A percentile compares a stretch with the other conserved stretches of the same genome.
Conservation (phyloP, 2,329 filamentous ascomycete species). For the Paecilomyces sp. region DNA sequence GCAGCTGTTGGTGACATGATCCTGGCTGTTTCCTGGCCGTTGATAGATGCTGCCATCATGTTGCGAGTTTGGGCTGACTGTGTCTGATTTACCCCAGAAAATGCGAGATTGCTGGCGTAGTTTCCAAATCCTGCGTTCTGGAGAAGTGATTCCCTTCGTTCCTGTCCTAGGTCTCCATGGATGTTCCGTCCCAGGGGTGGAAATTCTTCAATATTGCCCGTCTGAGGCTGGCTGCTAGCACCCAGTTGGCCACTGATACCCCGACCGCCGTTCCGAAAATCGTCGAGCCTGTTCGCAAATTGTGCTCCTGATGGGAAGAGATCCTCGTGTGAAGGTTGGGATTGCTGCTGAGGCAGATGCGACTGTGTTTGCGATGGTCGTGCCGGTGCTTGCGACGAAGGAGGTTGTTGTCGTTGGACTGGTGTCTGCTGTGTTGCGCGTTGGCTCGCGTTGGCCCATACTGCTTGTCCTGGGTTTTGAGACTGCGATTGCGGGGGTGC, state of each 20-base stretch:
- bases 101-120: conserved; percentile 33
- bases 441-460: conserved; percentile 53
- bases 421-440: conserved; percentile 47
- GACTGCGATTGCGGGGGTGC: conserved; percentile 48
- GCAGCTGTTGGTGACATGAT: conserved; percentile 28
- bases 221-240: conserved; percentile 44
- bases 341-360: conserved; percentile 30
- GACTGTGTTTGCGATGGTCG: conserved; percentile 32
- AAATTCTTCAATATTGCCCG: conserved; percentile 54
- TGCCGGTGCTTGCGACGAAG: conserved; percentile 35
- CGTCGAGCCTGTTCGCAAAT: conserved; percentile 46
- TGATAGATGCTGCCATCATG: conserved; percentile 24
- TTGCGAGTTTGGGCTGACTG: conserved; percentile 26
- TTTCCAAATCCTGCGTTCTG: conserved; percentile 41
- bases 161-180: conserved; percentile 44
- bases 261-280: conserved; percentile 52
- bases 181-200: conserved; percentile 51
- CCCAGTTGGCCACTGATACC: conserved; percentile 46
- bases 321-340: conserved; percentile 42
- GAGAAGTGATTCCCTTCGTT: conserved; percentile 44
- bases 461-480: conserved; percentile 45
- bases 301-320: conserved; percentile 41
- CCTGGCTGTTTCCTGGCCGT: conserved; percentile 28
- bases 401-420: conserved; percentile 45
- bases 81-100: conserved; percentile 35